These are phyloP conservation scores for Plantago coronopus DNA, from an alignment of 305 asterid species.

Conservation along the genomic window DNA sequence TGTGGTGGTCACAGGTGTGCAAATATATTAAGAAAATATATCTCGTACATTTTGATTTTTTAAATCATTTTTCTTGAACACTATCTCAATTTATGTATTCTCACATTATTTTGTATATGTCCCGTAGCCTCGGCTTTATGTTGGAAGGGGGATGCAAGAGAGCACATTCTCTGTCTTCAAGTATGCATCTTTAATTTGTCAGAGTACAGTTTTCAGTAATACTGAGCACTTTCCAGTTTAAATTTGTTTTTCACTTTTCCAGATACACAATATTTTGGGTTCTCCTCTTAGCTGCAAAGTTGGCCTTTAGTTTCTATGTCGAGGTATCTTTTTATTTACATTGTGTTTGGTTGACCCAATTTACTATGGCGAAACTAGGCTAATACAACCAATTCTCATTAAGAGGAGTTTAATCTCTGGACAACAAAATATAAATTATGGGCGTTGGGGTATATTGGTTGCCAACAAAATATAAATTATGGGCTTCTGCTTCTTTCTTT, in stretches of 20 bases:
- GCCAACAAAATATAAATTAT: constrained; percentile 7
- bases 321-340: constrained; percentile 52
- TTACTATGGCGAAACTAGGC: no score
- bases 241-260: constrained; percentile 29
- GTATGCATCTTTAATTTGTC: constrained; percentile 37
- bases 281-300: constrained; percentile 81
- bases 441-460: constrained; percentile 11
- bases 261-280: constrained; percentile 92
- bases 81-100: neutral
- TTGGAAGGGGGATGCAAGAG: constrained; percentile 99
- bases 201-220: constrained; percentile 22
- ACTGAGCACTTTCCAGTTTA: constrained; percentile 13
- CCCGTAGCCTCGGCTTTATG: constrained; percentile 90
- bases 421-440: neutral
- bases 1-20: constrained; percentile 99
- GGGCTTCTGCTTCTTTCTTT: constrained; percentile 21
- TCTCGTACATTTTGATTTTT: neutral
- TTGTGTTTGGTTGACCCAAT: constrained; percentile 6
- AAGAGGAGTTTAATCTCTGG: no score
- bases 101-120: constrained; percentile 23
- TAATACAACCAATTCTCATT: no score
- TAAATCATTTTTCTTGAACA: constrained; percentile 2
- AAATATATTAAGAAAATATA: constrained; percentile 1
- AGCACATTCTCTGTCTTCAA: constrained; percentile 78
- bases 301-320: constrained; percentile 78